Evolutionary conservation across 1,284 basidiomycete species (phyloP).

Genomic region (Leccinum colubrinum): DNA sequence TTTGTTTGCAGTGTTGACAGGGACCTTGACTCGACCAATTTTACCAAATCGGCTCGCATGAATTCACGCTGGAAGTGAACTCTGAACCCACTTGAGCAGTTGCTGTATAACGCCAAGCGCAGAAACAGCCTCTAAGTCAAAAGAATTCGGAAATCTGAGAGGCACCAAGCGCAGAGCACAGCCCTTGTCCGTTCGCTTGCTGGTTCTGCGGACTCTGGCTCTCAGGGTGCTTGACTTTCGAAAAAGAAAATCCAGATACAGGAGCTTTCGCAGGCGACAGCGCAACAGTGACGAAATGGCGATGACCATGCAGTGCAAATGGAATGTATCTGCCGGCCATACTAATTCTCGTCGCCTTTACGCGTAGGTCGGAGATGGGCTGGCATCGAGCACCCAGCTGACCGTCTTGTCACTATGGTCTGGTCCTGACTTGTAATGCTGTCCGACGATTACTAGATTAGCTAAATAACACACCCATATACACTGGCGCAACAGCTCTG

Average conservation of each 20-base stretch:
- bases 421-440: neutral
- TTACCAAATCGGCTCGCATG: neutral
- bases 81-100: neutral
- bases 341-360: no score
- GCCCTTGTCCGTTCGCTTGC: neutral
- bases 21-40: neutral
- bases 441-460: neutral
- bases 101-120: neutral
- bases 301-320: neutral
- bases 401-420: neutral
- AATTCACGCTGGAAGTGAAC: neutral
- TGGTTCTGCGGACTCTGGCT: neutral
- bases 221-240: neutral
- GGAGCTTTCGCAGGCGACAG: neutral
- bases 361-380: no score
- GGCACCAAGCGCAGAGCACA: neutral
- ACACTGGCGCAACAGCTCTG: neutral
- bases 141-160: neutral
- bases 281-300: neutral
- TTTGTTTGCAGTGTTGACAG: neutral
- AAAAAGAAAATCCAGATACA: neutral
- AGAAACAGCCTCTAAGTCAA: neutral
- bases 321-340: neutral
- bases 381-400: no score
- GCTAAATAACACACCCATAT: no score